These are phyloP conservation scores for Silene uniflora DNA, from an alignment of 148 eudicot genomes.

Conservation along the genomic window DNA sequence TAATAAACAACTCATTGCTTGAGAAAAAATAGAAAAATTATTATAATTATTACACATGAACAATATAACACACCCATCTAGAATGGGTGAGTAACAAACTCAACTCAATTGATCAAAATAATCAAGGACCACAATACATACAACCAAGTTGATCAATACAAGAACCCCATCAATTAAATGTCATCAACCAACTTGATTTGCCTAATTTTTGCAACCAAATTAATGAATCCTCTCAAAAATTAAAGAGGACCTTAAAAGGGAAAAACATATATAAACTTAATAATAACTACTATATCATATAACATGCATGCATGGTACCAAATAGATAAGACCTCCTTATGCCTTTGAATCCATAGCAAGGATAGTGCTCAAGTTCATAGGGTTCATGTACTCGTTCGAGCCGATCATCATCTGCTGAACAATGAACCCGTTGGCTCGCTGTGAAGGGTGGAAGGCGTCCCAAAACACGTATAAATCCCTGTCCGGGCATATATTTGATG, in stretches of 20 bases:
- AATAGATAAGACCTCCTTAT: not conserved
- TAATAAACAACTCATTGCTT: not conserved
- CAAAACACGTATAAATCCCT: slow-evolving; percentile 57
- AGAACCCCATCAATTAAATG: not conserved
- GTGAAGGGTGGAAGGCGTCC: slow-evolving; percentile 79
- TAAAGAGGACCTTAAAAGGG: not conserved
- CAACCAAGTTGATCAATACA: not conserved
- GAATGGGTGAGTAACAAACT: not conserved
- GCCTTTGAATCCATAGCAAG: slow-evolving; percentile 42
- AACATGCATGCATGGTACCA: not conserved
- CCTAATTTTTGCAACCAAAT: slow-evolving; percentile 16
- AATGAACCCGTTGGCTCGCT: slow-evolving; percentile 52
- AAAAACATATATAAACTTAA: not conserved
- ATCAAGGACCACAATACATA: not conserved
- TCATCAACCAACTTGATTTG: slow-evolving; percentile 2
- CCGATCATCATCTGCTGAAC: slow-evolving; percentile 56
- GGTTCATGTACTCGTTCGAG: slow-evolving; percentile 50
- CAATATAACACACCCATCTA: not conserved
- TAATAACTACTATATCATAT: not conserved
- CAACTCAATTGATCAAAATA: not conserved
- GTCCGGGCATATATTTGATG: slow-evolving; percentile 52
- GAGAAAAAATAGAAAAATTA: not conserved
- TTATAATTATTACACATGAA: not conserved
- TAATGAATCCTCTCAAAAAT: slow-evolving; percentile 1
- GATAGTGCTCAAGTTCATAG: slow-evolving; percentile 77